Evolutionary conservation across 2,329 filamentous ascomycete genomes (phyloP), one percentile per base, ranked within the genome.

Genomic region (Paecilomyces fulvus): DNA sequence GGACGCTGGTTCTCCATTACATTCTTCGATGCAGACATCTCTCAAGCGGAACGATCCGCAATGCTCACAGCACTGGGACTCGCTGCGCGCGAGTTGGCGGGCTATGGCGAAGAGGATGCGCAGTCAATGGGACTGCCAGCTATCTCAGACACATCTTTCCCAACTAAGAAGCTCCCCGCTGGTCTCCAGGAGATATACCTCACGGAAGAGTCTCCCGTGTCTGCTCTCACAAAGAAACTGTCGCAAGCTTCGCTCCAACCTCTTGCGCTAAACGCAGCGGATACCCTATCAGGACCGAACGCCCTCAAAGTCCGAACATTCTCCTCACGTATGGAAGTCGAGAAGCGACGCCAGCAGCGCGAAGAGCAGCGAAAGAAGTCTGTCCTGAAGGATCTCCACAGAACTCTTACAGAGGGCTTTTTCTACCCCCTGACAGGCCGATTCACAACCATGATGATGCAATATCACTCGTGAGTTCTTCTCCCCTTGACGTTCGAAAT

Each of bases 11-110:
- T 95, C 57, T 85, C 88, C 2, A 84, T 86, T 56, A 87, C 88
- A 0, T 95, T 94, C 68, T 97, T 96, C 68, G 87, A 90, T 48
- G 92, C 92, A 14, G 94, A 99, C 68, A 92, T 94, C 71, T 96
- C 92, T 0, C 77, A 97, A 37, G 83, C 86, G 0, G 92, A 97
- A 69, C 83, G 94, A 43, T 89, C 88, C 7, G 84, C 88, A 0
- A 80, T 97, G 37, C 84, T 99, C 54, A 87, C 90, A 20, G 86
- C 89, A 0, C 76, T 99, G 3, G 92, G 92, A 0, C 76, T 99
- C 0, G 84, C 88, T 30, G 89, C 89, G 1, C 83, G 92, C 57
- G 92, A 97, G 71, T 73, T 99, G 9, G 90, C 90, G 1, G 92
- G 94, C 0, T 84, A 89, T 61, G 84, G 88, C 17, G 73, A 79